A percentile compares a stretch with the other conserved stretches of the same genome.
These are phyloP conservation scores for Cucurbitaria berberidis DNA, from an alignment of 2,329 filamentous ascomycete species.

Conservation along the genomic window DNA sequence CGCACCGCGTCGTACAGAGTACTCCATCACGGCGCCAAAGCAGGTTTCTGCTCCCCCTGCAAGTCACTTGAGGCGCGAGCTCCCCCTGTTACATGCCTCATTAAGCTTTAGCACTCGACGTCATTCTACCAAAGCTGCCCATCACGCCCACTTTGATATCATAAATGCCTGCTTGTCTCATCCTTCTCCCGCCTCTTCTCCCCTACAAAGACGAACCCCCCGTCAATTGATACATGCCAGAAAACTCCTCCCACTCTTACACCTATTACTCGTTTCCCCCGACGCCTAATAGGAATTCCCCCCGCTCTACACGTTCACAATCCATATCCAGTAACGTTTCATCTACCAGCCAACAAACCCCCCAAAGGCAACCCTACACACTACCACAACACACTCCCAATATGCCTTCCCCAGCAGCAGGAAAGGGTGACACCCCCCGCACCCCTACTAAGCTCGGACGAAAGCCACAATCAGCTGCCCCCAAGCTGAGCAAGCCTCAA, in stretches of 20 bases:
- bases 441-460: conserved; percentile 59
- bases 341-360: conserved; percentile 38
- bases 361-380: conserved; percentile 41
- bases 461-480: conserved; percentile 50
- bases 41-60: conserved; percentile 44
- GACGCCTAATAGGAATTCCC: conserved; percentile 54
- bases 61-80: conserved; percentile 43
- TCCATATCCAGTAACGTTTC: conserved; percentile 50
- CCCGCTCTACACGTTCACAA: conserved; percentile 45
- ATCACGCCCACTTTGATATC: conserved; percentile 25
- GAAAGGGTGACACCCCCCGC: conserved; percentile 56
- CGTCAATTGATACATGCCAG: conserved; percentile 56
- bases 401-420: conserved; percentile 60
- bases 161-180: conserved; percentile 39
- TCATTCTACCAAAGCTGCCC: conserved; percentile 37
- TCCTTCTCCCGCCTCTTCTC: conserved; percentile 18
- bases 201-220: conserved; percentile 43
- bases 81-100: conserved; percentile 37
- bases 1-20: conserved; percentile 34
- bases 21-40: conserved; percentile 37
- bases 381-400: conserved; percentile 37
- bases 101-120: conserved; percentile 35
- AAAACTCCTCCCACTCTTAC: conserved; percentile 55
- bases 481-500: conserved; percentile 52
- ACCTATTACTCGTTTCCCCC: conserved; percentile 60